Conservation (phyloP, 768 basidiomycete species). For the Cyclocybe aegerita region DNA sequence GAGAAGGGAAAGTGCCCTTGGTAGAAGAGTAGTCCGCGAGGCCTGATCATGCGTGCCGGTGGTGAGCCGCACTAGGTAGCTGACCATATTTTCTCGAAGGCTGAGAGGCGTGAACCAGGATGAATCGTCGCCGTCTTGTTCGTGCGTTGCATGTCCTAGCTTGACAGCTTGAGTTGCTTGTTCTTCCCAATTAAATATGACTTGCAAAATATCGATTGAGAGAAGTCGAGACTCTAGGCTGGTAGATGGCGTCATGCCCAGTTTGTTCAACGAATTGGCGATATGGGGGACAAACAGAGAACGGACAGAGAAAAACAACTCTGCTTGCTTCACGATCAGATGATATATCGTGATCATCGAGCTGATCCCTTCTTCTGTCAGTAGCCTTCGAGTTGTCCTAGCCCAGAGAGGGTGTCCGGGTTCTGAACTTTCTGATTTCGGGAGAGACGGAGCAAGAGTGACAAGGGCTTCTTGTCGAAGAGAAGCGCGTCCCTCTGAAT, state of each 20-base stretch:
- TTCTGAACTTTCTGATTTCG: slow-evolving; percentile 56
- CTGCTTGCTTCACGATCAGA: slow-evolving; percentile 86
- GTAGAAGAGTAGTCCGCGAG: slow-evolving; percentile 46
- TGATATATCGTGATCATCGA: slow-evolving; percentile 81
- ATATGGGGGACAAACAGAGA: slow-evolving; percentile 93
- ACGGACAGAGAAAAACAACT: slow-evolving; percentile 91
- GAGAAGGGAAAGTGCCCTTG: slow-evolving; percentile 65
- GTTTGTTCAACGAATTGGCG: slow-evolving; percentile 83
- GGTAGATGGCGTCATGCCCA: slow-evolving; percentile 75
- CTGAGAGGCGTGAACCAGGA: slow-evolving; percentile 75
- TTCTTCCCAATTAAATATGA: slow-evolving; percentile 94
- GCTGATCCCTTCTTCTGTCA: slow-evolving; percentile 86
- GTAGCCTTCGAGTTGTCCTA: slow-evolving; percentile 74
- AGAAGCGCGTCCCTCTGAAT: slow-evolving; percentile 68
- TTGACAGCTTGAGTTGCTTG: slow-evolving; percentile 40
- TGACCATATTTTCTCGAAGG: slow-evolving; percentile 89
- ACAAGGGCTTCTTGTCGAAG: slow-evolving; percentile 85
- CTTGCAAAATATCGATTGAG: slow-evolving; percentile 88
- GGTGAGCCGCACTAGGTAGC: slow-evolving; percentile 91
- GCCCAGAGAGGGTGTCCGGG: slow-evolving; percentile 79
- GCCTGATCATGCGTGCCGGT: slow-evolving; percentile 64
- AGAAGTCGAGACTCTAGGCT: slow-evolving; percentile 80
- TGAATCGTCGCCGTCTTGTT: slow-evolving; percentile 23
- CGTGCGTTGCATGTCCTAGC: slow-evolving; percentile 12
- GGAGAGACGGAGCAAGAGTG: slow-evolving; percentile 81